phyloP scores from a whole-genome alignment of 108 stramenopile genomes.

The Pseudonitzschia delicatissima region DNA sequence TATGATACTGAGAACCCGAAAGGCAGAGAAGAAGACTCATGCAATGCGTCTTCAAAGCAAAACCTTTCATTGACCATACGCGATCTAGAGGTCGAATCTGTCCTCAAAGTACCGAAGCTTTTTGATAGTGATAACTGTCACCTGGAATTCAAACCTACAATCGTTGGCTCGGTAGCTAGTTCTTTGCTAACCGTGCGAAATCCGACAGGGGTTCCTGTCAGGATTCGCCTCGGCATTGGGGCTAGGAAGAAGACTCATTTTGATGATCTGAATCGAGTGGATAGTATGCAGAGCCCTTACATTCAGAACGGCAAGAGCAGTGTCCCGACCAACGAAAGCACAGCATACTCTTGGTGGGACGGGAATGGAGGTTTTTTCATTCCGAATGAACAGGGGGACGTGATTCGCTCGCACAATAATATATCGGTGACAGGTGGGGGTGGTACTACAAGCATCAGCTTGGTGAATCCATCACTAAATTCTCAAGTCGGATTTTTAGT shows the following conservation, averaged over 20 bases:
- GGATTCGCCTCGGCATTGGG: constrained; percentile 54
- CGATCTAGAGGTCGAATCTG: constrained; percentile 44
- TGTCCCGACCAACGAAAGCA: constrained; percentile 2
- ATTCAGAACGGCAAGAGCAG: constrained; percentile 24
- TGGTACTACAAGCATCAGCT: constrained; percentile 44
- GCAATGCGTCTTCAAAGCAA: constrained; percentile 7
- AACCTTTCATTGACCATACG: constrained; percentile 42
- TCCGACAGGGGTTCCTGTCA: constrained; percentile 65
- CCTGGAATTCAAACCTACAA: constrained; percentile 56
- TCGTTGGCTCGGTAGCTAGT: constrained; percentile 42
- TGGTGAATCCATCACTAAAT: constrained; percentile 66
- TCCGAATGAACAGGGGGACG: constrained; percentile 50
- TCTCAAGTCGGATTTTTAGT: constrained; percentile 55
- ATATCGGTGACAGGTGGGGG: constrained; percentile 67
- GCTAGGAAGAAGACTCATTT: constrained; percentile 5
- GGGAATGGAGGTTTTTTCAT: constrained; percentile 64
- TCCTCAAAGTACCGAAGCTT: constrained; percentile 50
- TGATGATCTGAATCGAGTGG: constrained; percentile 1
- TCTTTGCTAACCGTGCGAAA: constrained; percentile 52
- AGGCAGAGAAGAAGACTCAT: neutral
- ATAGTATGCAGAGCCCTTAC: constrained; percentile 19
- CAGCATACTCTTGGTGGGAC: constrained; percentile 65
- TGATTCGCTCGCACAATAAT: constrained; percentile 74
- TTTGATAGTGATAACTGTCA: constrained; percentile 20
- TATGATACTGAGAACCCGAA: constrained; percentile 19